Base-by-base conservation (phyloP, 805 yeast genomes). In the Millerozyma miso region DNA sequence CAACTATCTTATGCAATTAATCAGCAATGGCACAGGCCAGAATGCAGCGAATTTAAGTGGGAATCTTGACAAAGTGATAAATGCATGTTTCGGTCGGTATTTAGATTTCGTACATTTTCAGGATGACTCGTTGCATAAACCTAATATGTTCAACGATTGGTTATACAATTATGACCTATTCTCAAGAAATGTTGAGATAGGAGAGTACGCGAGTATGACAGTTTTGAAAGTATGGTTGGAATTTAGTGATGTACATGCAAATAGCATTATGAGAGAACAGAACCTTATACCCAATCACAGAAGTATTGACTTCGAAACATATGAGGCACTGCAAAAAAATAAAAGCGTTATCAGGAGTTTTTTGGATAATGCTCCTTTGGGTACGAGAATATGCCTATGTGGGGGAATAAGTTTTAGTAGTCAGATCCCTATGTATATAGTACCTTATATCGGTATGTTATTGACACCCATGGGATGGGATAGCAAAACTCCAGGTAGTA, bases 61-160 rank as follows among this genome's bases (percentile, higher is more conserved):
- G n/a, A 75, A 74, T 31, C 67, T 73, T 41, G 96, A 86, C 42
- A 83, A 78, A 52, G 78, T 90, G 3, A 59, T 83, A 4, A 71
- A 73, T 44, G 89, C 93, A 1, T 84, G 90, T 55, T 89, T 88
- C 61, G 76, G 82, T 39, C 60, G 71, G 31, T 87, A 81, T 57
- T 78, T 81, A 14, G 75, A 74, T 19, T 73, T 79, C 45, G 80
- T 78, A 23, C 81, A 80, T 54, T 71, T 51, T 31, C 71, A 83
- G 35, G 95, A 87, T 50, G 82, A 78, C 42, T 69, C 80, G 37
- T 62, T 87, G 19, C 50, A 50, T 6, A 83, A 82, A 49, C 85
- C 95, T 0, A 60, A 76, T 12, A 65, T 60, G 19, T 65, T 88
- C 6, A 76, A 85, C 34, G 93, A 87, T 48, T 90, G 96, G 96